Conservation (phyloP, 345 rosid species). For the Eucalyptus urophylla region DNA sequence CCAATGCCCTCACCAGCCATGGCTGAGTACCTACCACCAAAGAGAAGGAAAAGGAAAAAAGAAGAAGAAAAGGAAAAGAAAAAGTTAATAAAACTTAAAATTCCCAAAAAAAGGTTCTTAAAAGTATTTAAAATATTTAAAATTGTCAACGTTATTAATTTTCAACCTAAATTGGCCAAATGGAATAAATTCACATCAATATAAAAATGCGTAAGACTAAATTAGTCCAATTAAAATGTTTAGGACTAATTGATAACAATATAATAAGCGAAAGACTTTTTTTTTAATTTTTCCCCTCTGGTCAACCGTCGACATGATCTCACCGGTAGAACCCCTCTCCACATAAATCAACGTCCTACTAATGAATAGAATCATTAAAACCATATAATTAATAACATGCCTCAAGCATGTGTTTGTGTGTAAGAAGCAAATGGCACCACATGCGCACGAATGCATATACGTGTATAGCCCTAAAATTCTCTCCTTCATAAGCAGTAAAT, state of each 20-base stretch:
- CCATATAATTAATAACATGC: background rate
- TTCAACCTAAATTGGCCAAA: background rate
- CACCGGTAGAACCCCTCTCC: background rate
- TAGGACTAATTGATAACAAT: no score
- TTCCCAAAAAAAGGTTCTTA: no score
- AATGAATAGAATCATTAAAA: background rate
- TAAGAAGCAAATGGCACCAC: background rate
- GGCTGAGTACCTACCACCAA: background rate
- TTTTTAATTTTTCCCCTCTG: background rate
- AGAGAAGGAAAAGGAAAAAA: background rate
- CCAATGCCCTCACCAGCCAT: background rate
- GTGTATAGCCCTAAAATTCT: background rate
- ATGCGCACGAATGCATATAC: background rate
- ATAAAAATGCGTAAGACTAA: no score
- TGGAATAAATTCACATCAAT: no score
- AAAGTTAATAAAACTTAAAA: no score
- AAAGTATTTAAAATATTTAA: no score
- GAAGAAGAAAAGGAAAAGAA: no score
- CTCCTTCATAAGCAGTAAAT: background rate
- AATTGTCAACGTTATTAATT: no score
- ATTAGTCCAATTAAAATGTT: no score
- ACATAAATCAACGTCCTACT: background rate
- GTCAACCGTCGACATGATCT: background rate
- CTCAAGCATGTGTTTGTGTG: no score
- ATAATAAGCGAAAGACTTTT: background rate